Base-by-base conservation (phyloP, 208 protist species). In the Wallacemonas sp. region DNA sequence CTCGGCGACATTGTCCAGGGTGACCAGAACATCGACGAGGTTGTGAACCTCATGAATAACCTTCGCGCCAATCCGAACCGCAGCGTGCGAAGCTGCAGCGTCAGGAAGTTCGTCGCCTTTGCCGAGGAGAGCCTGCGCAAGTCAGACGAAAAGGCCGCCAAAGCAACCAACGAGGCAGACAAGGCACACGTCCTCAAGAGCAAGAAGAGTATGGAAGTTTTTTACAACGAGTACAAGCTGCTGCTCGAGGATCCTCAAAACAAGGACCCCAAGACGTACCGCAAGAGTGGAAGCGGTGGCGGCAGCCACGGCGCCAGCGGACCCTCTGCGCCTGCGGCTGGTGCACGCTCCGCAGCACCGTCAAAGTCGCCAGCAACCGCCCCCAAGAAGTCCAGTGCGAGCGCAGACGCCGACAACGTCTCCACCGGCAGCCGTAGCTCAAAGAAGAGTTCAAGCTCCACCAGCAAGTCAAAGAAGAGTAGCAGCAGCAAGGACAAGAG, bases 201-300 rank as follows among this genome's bases (percentile, higher is more conserved):
- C 56, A 74, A 69, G 56, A 78, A 75, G 66, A 88, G 75, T 45
- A 77, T 85, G 79, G 79, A 88, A 56, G 70, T 80, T 12, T 81
- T 85, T 36, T 70, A 79, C 60, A 68, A 27, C 15, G 82, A 88
- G 70, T 84, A 84, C 74, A 84, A 80, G 66, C 66, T 72, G 5
- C 74, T 84, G 41, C 65, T 75, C 26, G 79, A 72, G 24, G 74
- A 84, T 60, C 79, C 79, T 8, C 65, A 78, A 24, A 72, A 84
- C 62, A 64, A 68, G 42, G 79, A 84, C 70, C 70, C 79, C 6
- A 84, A 77, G 70, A 80, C 68, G 12, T 84, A 78, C 64, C 79
- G 79, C 39, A 76, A 76, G 55, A 76, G 74, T 68, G 41, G 41
- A 2, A 62, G 56, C 56, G 68, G 76, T 9, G 62, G 62, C 19